phyloP scores from a whole-genome alignment of 1,284 basidiomycete genomes.

The Hymenochaete sp. region DNA sequence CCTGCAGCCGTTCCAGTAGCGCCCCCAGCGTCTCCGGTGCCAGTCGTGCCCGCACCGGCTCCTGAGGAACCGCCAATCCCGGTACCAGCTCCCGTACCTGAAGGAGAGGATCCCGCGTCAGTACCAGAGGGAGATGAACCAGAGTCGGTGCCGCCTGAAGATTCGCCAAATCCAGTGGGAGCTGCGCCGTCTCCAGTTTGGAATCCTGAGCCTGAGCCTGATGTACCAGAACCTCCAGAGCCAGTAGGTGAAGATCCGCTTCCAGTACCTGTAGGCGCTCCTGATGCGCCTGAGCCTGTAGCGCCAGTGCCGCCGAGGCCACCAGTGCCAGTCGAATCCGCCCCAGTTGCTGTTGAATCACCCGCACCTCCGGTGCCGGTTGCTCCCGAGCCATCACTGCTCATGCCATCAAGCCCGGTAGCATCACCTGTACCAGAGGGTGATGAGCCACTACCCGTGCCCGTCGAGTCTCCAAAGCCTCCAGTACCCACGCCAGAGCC shows the following conservation, averaged over 20 bases:
- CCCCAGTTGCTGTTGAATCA: neutral
- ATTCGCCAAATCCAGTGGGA: too few species aligned
- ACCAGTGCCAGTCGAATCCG: neutral
- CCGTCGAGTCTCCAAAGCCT: neutral
- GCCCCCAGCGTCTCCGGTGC: neutral
- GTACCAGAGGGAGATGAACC: neutral
- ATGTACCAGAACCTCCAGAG: neutral
- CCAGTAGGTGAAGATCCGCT: neutral
- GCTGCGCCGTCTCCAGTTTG: neutral
- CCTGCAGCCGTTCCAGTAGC: neutral
- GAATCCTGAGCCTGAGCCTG: neutral
- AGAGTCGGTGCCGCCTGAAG: neutral
- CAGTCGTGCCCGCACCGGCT: neutral
- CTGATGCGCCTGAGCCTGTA: neutral
- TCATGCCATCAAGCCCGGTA: neutral
- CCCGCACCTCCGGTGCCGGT: neutral
- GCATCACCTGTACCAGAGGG: conserved; percentile 4
- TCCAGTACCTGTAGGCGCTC: neutral
- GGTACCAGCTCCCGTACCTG: neutral
- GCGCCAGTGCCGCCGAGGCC: neutral
- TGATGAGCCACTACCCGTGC: neutral
- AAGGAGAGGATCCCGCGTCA: neutral
- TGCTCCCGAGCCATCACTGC: neutral
- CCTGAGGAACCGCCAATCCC: neutral
- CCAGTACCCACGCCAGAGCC: neutral